These are phyloP conservation scores for Penicillium paneum DNA, from an alignment of 2,329 filamentous ascomycete genomes.

Conservation along the genomic window DNA sequence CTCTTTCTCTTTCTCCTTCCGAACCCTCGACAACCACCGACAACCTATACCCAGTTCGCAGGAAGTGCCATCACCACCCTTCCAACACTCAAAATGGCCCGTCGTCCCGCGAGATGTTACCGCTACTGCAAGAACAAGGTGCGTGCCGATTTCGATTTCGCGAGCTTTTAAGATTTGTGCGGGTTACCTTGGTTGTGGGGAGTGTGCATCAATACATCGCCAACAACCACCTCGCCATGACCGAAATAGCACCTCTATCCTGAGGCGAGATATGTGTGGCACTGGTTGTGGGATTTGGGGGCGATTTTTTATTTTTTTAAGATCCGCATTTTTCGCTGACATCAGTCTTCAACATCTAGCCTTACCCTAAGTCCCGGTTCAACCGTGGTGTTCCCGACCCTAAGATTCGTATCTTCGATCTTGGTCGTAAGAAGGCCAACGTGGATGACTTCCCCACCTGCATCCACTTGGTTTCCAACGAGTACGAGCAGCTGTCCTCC, in stretches of 20 bases:
- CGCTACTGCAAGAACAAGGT: conserved; percentile 99
- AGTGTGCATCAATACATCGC: conserved; percentile 6
- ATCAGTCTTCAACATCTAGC: conserved; percentile 49
- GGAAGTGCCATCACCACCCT: conserved; percentile 47
- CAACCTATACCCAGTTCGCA: conserved; percentile 45
- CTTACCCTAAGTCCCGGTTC: conserved; percentile 99
- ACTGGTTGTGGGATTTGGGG: background rate
- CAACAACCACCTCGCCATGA: conserved; percentile 4
- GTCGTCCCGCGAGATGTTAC: conserved; percentile 99
- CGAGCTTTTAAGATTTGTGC: conserved; percentile 23
- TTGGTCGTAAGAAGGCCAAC: conserved; percentile 95
- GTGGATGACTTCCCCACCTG: conserved; percentile 99
- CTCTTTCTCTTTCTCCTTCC: conserved; percentile 30
- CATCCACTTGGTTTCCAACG: conserved; percentile 99
- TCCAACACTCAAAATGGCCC: conserved; percentile 84
- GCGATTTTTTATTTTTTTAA: conserved; percentile 6
- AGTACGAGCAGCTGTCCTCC: conserved; percentile 99
- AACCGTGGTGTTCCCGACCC: conserved; percentile 93
- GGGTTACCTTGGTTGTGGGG: conserved; percentile 34
- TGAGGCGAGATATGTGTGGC: background rate
- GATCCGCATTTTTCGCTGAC: conserved; percentile 20
- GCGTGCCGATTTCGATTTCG: conserved; percentile 44
- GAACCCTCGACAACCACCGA: conserved; percentile 37
- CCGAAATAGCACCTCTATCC: background rate
- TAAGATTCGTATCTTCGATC: conserved; percentile 95